phyloP scores from a whole-genome alignment of 2,329 filamentous ascomycete genomes.

The Fusarium sororula region DNA sequence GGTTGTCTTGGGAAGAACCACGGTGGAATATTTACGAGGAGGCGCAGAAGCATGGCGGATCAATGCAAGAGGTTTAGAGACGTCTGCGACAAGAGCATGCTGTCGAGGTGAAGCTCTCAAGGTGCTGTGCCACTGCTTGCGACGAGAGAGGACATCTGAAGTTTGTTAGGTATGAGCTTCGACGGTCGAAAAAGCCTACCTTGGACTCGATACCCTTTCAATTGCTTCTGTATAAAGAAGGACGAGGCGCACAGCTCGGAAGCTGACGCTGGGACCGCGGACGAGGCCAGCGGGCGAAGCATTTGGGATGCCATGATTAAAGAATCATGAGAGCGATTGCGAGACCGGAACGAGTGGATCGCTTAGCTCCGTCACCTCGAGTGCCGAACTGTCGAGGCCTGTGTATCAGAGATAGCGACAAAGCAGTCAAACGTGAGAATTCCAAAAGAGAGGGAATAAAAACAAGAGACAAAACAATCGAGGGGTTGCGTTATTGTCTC shows the following conservation, averaged over 20 bases:
- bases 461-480: constrained; percentile 16
- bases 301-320: constrained; percentile 48
- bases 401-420: constrained; percentile 1
- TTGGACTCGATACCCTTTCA: constrained; percentile 34
- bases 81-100: constrained; percentile 41
- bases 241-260: constrained; percentile 45
- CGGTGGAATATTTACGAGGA: constrained; percentile 51
- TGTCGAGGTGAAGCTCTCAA: constrained; percentile 40
- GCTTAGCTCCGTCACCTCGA: neutral
- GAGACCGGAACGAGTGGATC: constrained; percentile 25
- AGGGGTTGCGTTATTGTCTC: constrained; percentile 31
- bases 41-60: constrained; percentile 50
- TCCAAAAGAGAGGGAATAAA: constrained; percentile 10
- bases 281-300: constrained; percentile 46
- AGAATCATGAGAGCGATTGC: constrained; percentile 41
- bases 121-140: constrained; percentile 53
- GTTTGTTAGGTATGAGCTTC: constrained; percentile 15
- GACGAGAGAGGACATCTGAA: constrained; percentile 36
- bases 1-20: constrained; percentile 54
- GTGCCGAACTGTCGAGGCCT: constrained; percentile 6
- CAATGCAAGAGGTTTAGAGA: constrained; percentile 48
- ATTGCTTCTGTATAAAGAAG: constrained; percentile 39
- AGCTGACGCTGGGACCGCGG: constrained; percentile 35
- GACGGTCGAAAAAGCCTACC: constrained; percentile 11
- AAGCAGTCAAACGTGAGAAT: neutral